Conservation (phyloP, 176 grass and related monocot species). For the Raddia guianensis region DNA sequence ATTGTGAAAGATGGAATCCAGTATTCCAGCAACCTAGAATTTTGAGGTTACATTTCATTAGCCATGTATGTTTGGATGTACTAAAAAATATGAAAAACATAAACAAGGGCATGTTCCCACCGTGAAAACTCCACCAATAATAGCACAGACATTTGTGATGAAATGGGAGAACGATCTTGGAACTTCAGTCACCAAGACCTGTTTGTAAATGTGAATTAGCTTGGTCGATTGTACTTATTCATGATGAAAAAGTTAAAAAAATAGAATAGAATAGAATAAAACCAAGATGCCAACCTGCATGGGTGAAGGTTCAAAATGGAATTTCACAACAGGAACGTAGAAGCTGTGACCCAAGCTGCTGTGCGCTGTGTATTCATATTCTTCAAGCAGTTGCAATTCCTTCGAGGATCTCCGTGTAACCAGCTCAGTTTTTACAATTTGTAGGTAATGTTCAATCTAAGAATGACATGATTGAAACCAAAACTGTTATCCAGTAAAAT, state of each 20-base stretch:
- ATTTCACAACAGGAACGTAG: slow-evolving; percentile 89
- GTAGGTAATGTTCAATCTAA: slow-evolving; percentile 99
- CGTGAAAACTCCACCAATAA: slow-evolving; percentile 97
- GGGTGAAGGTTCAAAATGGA: slow-evolving; percentile 93
- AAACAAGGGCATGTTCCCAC: slow-evolving; percentile 43
- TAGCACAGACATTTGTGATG: slow-evolving; percentile 96
- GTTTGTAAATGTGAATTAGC: slow-evolving; percentile 32
- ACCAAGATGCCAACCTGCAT: slow-evolving; percentile 73
- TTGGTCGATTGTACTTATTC: slow-evolving; percentile 1
- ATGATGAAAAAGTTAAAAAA: not conserved
- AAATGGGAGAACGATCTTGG: slow-evolving; percentile 95
- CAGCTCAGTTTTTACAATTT: slow-evolving; percentile 92
- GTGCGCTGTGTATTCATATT: slow-evolving; percentile 98
- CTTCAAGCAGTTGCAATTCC: slow-evolving; percentile 82
- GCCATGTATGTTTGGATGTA: not conserved
- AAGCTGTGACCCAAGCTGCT: slow-evolving; percentile 95
- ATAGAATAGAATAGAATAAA: slow-evolving; percentile 3
- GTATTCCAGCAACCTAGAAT: slow-evolving; percentile 90
- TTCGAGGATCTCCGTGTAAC: slow-evolving; percentile 55
- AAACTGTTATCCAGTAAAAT: slow-evolving; percentile 25
- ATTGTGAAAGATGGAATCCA: slow-evolving; percentile 96
- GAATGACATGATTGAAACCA: slow-evolving; percentile 38
- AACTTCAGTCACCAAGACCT: slow-evolving; percentile 92
- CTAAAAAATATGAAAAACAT: slow-evolving; percentile 29
- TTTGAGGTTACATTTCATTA: slow-evolving; percentile 34